Percentiles rank a stretch among this genome's conserved stretches.
Conservation (phyloP, 2,329 filamentous ascomycete genomes). For the Dissoconium aciculare region DNA sequence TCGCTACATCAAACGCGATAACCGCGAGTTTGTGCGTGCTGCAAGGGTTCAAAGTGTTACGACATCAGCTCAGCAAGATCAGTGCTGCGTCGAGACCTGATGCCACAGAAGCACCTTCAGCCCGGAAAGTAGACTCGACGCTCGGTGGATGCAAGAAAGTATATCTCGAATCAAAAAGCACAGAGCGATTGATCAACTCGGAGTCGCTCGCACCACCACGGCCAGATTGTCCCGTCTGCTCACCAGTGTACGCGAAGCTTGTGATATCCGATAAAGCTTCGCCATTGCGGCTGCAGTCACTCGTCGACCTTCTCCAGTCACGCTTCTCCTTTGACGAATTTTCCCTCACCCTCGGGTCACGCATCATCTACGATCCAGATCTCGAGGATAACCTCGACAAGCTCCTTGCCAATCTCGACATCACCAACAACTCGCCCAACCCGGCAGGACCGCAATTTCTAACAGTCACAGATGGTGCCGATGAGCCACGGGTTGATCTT, state of each 20-base stretch:
- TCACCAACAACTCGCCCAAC: conserved; percentile 45
- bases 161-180: conserved; percentile 56
- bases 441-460: no score
- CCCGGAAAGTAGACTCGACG: conserved; percentile 7
- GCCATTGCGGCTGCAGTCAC: conserved; percentile 58
- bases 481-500: conserved; percentile 68
- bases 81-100: conserved; percentile 6
- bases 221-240: conserved; percentile 67
- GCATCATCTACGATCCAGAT: conserved; percentile 78
- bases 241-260: conserved; percentile 18
- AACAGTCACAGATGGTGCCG: conserved; percentile 69
- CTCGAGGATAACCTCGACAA: conserved; percentile 73
- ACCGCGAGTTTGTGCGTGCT: conserved; percentile 85
- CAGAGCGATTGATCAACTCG: conserved; percentile 43
- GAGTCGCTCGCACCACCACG: conserved; percentile 51
- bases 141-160: conserved; percentile 49
- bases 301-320: conserved; percentile 60
- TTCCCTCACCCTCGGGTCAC: conserved; percentile 52
- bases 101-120: conserved; percentile 4
- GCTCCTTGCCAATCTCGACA: conserved; percentile 62
- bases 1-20: conserved; percentile 95
- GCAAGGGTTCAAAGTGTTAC: conserved; percentile 81
- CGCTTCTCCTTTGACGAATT: conserved; percentile 67
- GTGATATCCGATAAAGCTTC: conserved; percentile 29
- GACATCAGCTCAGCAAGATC: conserved; percentile 29